Percentiles rank a stretch among this genome's conserved stretches.
Evolutionary conservation across 352 stramenopile genomes (phyloP).

Genomic region (Globisporangium ultimum): DNA sequence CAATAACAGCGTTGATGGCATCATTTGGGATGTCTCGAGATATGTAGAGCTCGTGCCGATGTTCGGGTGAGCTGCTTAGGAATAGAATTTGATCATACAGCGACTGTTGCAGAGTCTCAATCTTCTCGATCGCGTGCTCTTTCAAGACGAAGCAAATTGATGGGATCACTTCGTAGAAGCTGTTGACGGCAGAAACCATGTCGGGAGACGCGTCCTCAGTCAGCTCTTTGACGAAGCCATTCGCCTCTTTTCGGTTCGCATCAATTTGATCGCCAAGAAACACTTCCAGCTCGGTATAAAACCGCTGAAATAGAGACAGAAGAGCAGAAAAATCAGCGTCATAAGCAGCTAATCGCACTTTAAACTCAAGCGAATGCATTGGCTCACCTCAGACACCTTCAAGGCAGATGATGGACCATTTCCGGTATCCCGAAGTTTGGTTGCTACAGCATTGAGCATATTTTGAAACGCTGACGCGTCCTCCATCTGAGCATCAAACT

Average conservation of each 20-base stretch:
- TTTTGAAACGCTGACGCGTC: slow-evolving; percentile 20
- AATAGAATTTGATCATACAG: slow-evolving; percentile 44
- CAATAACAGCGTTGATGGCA: slow-evolving; percentile 24
- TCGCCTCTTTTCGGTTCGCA: slow-evolving; percentile 26
- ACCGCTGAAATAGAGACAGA: slow-evolving; percentile 13
- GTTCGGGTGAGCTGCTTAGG: slow-evolving; percentile 18
- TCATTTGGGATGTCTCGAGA: slow-evolving; percentile 16
- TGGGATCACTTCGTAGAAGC: slow-evolving; percentile 30
- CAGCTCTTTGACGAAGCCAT: slow-evolving; percentile 32
- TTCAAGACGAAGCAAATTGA: slow-evolving; percentile 45
- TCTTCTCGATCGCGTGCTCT: slow-evolving; percentile 29
- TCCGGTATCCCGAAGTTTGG: not conserved
- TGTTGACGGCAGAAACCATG: slow-evolving; percentile 20
- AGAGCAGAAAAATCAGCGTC: not conserved
- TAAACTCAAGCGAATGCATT: not conserved
- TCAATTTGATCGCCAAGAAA: slow-evolving; percentile 34
- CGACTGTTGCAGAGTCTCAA: slow-evolving; percentile 24
- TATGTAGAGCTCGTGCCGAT: slow-evolving; percentile 21
- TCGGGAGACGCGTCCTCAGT: slow-evolving; percentile 18
- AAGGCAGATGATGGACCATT: not conserved
- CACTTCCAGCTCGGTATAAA: slow-evolving; percentile 43
- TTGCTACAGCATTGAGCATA: slow-evolving; percentile 20
- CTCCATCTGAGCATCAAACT: slow-evolving; percentile 25
- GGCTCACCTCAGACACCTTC: not conserved
- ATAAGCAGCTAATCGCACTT: not conserved